Evolutionary conservation across 2,329 filamentous ascomycete species (phyloP), one percentile per base, ranked within the genome.

Genomic region (Aspergillus niger): DNA sequence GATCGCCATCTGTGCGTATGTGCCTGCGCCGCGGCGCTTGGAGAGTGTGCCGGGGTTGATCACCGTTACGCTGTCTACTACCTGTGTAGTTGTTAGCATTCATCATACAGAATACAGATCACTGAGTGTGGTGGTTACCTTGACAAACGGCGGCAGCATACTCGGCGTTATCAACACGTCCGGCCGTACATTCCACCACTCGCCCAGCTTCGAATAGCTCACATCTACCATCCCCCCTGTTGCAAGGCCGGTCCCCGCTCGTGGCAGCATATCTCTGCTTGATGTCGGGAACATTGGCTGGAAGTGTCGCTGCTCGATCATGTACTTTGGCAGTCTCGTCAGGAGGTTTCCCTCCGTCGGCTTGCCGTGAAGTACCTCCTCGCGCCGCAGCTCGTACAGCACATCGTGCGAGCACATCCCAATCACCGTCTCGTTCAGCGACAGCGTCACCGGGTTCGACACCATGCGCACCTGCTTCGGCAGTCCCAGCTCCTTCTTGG

Each of bases 261-360:
- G 89, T 30, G 89, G 87, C 58, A 91, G 78, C 65, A 80, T 86
- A 59, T 86, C 82, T 52, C 92, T 83, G 54, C 90, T 87, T 11
- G 88, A 84, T 0, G 94, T 88, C 5, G 95, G 95, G 71, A 93
- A 97, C 0, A 98, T 78, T 0, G 95, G 95, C 70, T 92, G 92
- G 76, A 93, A 98, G 72, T 95, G 92, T 6, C 93, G 83, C 78
- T 98, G 95, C 76, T 97, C 90, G 59, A 99, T 86, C 17, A 99
- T 76, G 67, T 95, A 89, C 20, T 87, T 84, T 5, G 90, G 86
- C 50, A 93, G 77, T n/a, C 94, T 81, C 15, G 88, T 86, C 69
- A 94, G 81, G 26, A 91, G 69, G 66, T 91, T 87, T 0, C 82
- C 74, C 56, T 88, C 83, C 8, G 75, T 74, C 0, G 84, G 82